Base-by-base conservation (phyloP, 768 basidiomycete species). In the Termitomyces sp. region DNA sequence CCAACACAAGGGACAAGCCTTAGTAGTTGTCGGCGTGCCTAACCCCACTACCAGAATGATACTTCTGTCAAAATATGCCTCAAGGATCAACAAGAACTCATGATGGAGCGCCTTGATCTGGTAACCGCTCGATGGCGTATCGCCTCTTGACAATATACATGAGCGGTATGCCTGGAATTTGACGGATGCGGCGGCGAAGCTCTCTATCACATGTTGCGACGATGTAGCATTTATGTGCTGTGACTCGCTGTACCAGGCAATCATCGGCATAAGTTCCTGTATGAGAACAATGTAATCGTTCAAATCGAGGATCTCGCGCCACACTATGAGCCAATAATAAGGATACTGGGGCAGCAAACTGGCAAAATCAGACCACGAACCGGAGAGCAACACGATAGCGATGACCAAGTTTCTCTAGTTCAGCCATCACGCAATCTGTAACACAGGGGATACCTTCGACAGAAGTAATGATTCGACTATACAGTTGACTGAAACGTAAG, bases 371-470 rank as follows among this genome's bases (percentile, higher is more conserved):
- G 36, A 33, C 24, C 24, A 73, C 89, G 66, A 55, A 95, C 95
- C 93, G 87, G 47, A 99, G 79, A 20, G 97, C 97, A 34, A 98
- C 85, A 39, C 97, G 87, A 73, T 96, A 99, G 65, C 91, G 88
- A 52, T 94, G 95, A 2, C 97, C 97, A 14, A 99, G 77, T 74
- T 99, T 99, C 75, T 99, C 97, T 65, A 99, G 76, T 72, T 99
- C 97, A 7, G 96, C 97, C 82, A 98, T 90, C 13, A 99, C 97
- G 67, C 97, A 99, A 73, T 98, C 97, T 27, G 97, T 98, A n/a
- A 99, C 91, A 64, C 95, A 97, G 1, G 97, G 97, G 65, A 98
- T 98, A 72, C 95, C 96, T 98, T 65, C n/a, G 32, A 32, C 37
- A 46, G 45, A 20, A 55, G 57, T 52, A 33, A 42, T 53, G 37